Evolutionary conservation across 148 eudicot species (phyloP), one percentile per base, ranked within the genome.

Genomic region (Tetragonia tetragonoides): DNA sequence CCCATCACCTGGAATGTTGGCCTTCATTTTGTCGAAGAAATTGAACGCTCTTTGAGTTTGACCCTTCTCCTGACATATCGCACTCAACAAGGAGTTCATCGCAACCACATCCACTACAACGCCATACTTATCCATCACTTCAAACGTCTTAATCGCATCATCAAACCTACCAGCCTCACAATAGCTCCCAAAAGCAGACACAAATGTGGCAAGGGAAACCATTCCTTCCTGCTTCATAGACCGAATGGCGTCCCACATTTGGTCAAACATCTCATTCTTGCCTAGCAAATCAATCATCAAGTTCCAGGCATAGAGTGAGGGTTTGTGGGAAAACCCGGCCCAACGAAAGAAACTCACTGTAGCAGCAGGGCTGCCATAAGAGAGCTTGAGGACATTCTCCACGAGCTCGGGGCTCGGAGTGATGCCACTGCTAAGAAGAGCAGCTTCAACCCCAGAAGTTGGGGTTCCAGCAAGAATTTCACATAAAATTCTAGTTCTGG

Each of bases 261-360:
- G 83, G 39, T 92, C 98, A 82, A 90, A 92, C 83, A 90, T 71
- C 68, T 81, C 53, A 69, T 90, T 92, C 87, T 88, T 92, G 15
- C 97, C 98, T 24, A 94, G 82, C 84, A 94, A 82, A 88, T 94
- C 98, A 37, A 94, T 91, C 90, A 94, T 90, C 80, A 92, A 82
- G 66, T 92, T 90, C 97, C 97, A 94, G 24, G 90, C 79, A 60
- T 75, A 79, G 5, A 79, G 71, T 10, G 91, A 79, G 63, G 90
- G 93, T 80, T 88, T 92, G 6, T 65, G 80, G 7, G 20, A 46
- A 59, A 78, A 37, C 53, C 97, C 93, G 0, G 90, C 85, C 95
- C 97, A 92, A 72, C 89, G 80, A 74, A 94, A 94, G 75, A 92
- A 90, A 67, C 80, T 83, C 44, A 92, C 82, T 23, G 97, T 91